Base-by-base conservation (phyloP, 257 asterid genomes). In the Solanum etuberosum region DNA sequence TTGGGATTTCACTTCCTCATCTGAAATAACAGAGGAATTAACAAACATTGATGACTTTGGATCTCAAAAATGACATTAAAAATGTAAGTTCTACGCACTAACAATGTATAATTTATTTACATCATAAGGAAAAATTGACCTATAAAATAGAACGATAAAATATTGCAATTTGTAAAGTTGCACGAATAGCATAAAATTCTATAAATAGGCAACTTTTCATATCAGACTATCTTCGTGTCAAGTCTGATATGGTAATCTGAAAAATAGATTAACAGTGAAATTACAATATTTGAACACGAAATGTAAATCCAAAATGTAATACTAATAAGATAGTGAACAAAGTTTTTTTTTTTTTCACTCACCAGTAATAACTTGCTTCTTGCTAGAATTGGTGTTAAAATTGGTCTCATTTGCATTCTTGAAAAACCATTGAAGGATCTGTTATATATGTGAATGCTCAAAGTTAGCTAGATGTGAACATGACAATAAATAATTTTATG, bases 361-460 rank as follows among this genome's bases (percentile, higher is more conserved):
- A 92, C 92, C 92, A 72, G 87, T 87, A 82, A 78, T 61, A n/a
- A 12, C 85, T 77, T 85, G 86, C 35, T 87, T 85, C 88, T 88
- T 61, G 87, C 82, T n/a, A 70, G 34, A 31, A 83, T 57, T 10
- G 72, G 68, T 14, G 20, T 76, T 87, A 25, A 86, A 43, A 83
- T 87, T 89, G 35, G 57, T 89, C 54, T 91, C 92, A 81, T 90
- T 88, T 29, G 92, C 31, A 72, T 77, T 72, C 85, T 92, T 93
- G 85, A 89, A 86, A 40, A 94, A 92, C 92, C 97, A 92, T 14
- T 88, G 91, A 86, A 94, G 86, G 87, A 93, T 87, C 94, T 94
- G 93, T 87, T 38, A 88, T 74, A 86, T 86, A 86, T 32, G 71
- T 21, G 84, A 78, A 83, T 83, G 48, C 81, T 81, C 86, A 46